Percentiles rank a stretch among this genome's conserved stretches.
Conservation (phyloP, 2,329 filamentous ascomycete species). For the Dactylellina cionopaga region DNA sequence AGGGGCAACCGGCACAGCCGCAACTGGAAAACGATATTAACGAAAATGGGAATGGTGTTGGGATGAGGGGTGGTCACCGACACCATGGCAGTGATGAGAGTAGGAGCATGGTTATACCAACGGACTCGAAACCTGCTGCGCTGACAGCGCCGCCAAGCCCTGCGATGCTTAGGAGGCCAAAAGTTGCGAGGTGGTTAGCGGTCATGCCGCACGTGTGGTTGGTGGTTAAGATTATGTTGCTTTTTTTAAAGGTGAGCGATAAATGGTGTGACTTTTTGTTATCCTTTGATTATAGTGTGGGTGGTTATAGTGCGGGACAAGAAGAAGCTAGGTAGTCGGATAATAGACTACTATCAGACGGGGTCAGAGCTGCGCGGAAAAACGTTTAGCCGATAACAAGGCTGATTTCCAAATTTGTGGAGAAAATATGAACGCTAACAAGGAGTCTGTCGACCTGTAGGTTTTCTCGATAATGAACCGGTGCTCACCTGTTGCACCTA, state of each 20-base stretch:
- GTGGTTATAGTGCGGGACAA: not conserved
- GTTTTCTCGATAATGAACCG: slow-evolving; percentile 40
- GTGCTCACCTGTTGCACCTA: slow-evolving; percentile 42
- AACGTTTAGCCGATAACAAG: not conserved
- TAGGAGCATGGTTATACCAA: slow-evolving; percentile 33
- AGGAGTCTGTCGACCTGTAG: too few species aligned
- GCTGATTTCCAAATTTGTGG: too few species aligned
- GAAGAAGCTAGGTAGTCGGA: not conserved
- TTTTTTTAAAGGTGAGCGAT: slow-evolving; percentile 36
- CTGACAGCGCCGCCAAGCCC: slow-evolving; percentile 21
- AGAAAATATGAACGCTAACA: too few species aligned
- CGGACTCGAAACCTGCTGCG: slow-evolving; percentile 20
- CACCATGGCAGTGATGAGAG: not conserved
- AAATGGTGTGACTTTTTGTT: too few species aligned
- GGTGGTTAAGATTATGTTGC: slow-evolving; percentile 26
- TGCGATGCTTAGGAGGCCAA: not conserved
- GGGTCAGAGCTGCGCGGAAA: not conserved
- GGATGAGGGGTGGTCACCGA: slow-evolving; percentile 1
- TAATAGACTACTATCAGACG: not conserved
- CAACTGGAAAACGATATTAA: not conserved
- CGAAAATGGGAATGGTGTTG: not conserved
- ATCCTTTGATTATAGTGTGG: too few species aligned
- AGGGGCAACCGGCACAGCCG: not conserved
- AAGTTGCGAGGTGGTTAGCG: slow-evolving; percentile 18
- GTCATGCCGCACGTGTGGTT: slow-evolving; percentile 42